Conservation (phyloP, 2,329 filamentous ascomycete genomes). For the Colletotrichum sp. region DNA sequence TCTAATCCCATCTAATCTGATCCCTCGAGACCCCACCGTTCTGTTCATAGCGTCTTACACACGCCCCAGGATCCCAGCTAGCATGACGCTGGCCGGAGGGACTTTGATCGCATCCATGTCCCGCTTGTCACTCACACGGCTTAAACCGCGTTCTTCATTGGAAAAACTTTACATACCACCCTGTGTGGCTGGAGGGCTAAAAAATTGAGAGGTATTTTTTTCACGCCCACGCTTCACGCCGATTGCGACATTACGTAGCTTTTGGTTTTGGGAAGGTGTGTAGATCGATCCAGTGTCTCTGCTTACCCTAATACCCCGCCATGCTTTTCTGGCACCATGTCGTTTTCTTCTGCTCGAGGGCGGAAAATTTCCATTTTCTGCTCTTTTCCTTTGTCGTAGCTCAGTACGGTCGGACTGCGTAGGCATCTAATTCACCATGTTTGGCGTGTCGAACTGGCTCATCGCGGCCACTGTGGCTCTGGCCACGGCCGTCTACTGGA, state of each 20-base stretch:
- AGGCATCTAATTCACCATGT: not conserved
- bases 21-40: not conserved
- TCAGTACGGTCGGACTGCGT: not conserved
- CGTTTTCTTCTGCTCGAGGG: not conserved
- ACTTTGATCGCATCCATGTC: not conserved
- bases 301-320: slow-evolving; percentile 3
- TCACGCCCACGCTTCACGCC: not conserved
- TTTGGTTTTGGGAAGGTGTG: not conserved
- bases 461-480: slow-evolving; percentile 7
- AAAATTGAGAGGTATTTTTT: not conserved
- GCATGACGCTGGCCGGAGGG: not conserved
- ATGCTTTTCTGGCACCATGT: not conserved
- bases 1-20: slow-evolving; percentile 21
- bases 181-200: not conserved
- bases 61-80: not conserved
- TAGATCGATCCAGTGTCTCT: not conserved
- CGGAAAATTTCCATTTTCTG: not conserved
- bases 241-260: not conserved
- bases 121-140: not conserved
- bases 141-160: not conserved
- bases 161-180: not conserved
- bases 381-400: not conserved
- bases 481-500: slow-evolving; percentile 14
- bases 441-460: slow-evolving; percentile 14
- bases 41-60: not conserved